A percentile compares a stretch with the other conserved stretches of the same genome.
Conservation (phyloP, 495 filamentous ascomycete species). For the Penicillium cosmopolitanum region DNA sequence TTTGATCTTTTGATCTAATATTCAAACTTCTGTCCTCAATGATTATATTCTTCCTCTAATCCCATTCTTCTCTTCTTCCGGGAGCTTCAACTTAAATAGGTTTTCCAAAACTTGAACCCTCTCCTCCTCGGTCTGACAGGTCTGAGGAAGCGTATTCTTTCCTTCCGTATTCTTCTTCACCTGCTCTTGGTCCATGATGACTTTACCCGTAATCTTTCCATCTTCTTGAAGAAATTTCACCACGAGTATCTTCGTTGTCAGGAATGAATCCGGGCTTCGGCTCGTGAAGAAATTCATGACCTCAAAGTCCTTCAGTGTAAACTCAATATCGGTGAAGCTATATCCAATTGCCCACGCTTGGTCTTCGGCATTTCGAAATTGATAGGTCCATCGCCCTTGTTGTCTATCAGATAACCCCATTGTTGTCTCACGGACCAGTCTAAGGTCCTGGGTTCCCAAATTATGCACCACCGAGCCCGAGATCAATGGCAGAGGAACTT, state of each 20-base stretch:
- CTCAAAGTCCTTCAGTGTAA: constrained; percentile 1
- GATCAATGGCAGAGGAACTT: neutral
- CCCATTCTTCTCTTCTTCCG: neutral
- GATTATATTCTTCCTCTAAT: neutral
- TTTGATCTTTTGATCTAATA: neutral
- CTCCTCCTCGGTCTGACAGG: constrained; percentile 2
- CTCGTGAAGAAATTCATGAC: constrained; percentile 7
- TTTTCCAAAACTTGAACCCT: constrained; percentile 1
- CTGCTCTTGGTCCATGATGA: constrained; percentile 4
- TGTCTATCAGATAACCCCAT: neutral
- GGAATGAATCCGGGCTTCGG: neutral
- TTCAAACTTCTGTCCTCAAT: neutral
- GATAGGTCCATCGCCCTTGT: constrained; percentile 4
- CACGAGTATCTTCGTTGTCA: constrained; percentile 2
- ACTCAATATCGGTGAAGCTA: constrained; percentile 2
- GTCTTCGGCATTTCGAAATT: neutral
- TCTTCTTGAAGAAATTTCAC: neutral
- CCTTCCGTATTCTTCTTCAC: constrained; percentile 2
- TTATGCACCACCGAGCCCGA: neutral
- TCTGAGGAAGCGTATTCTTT: constrained; percentile 3
- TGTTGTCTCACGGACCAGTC: neutral
- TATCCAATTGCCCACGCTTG: neutral
- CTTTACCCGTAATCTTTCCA: neutral
- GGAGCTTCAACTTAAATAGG: neutral
- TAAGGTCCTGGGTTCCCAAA: constrained; percentile 1